Conservation (phyloP, 225 moss, liverwort and hornwort species). For the Bryoerythrophyllum caledonicum region DNA sequence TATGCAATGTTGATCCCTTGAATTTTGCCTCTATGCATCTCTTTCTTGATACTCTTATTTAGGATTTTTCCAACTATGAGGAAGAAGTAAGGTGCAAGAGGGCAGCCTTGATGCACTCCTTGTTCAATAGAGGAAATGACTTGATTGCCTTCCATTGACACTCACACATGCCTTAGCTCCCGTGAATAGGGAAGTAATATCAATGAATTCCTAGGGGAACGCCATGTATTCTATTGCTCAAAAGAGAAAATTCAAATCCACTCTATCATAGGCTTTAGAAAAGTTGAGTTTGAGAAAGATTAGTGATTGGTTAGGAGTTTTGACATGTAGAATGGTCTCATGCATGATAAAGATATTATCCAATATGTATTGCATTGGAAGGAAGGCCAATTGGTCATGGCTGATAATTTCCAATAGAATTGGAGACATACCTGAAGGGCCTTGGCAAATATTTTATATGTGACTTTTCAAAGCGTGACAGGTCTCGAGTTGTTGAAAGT, state of each 20-base stretch:
- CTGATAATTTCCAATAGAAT: background rate
- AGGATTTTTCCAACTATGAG: too few species aligned
- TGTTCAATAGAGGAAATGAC: too few species aligned
- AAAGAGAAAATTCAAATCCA: background rate
- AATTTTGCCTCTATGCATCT: too few species aligned
- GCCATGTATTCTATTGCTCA: background rate
- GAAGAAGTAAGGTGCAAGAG: too few species aligned
- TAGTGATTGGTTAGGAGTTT: background rate
- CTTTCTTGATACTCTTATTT: too few species aligned
- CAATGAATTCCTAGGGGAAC: too few species aligned
- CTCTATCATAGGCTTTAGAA: background rate
- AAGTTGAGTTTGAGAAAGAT: background rate
- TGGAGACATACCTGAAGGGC: background rate
- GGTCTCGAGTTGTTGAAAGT: background rate
- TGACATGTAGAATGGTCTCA: background rate
- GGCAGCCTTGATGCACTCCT: too few species aligned
- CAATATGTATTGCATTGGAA: background rate
- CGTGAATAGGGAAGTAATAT: too few species aligned
- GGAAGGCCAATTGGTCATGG: background rate
- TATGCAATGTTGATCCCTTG: too few species aligned
- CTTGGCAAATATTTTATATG: background rate
- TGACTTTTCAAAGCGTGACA: background rate
- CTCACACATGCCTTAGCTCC: too few species aligned
- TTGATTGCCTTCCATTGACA: too few species aligned
- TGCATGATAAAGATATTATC: background rate